These are phyloP conservation scores for Cyclocybe aegerita DNA, from an alignment of 768 basidiomycete species.

Conservation along the genomic window DNA sequence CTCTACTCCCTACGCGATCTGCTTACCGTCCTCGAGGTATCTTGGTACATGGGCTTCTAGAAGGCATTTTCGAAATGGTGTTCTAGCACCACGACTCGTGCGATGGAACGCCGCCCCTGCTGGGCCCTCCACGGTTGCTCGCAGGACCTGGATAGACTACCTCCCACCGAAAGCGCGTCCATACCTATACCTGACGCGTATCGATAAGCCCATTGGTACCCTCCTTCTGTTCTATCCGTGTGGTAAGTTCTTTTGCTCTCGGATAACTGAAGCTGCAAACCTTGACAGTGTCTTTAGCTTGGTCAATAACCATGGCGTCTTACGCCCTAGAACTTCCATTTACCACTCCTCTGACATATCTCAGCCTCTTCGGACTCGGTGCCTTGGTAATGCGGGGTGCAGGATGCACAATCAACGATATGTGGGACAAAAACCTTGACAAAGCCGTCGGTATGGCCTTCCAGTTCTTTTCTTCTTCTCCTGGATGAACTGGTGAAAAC, in stretches of 20 bases:
- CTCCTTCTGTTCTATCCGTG: constrained; percentile 92
- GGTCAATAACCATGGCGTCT: constrained; percentile 97
- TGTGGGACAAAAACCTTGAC: constrained; percentile 96
- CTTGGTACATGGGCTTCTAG: too few relatives aligned
- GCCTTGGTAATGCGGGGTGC: constrained; percentile 97
- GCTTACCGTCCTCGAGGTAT: too few relatives aligned
- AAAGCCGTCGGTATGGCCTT: constrained; percentile 74
- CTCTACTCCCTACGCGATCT: too few relatives aligned
- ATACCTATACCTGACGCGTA: constrained; percentile 82
- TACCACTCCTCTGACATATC: constrained; percentile 69
- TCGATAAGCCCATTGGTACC: constrained; percentile 97
- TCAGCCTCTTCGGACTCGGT: constrained; percentile 83
- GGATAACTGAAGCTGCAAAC: constrained; percentile 1
- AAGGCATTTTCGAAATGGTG: too few relatives aligned
- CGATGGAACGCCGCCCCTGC: constrained; percentile 1
- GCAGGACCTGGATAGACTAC: constrained; percentile 64
- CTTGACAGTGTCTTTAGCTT: constrained; percentile 54
- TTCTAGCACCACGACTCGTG: neutral
- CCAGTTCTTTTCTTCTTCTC: neutral
- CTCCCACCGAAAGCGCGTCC: constrained; percentile 63
- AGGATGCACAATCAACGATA: constrained; percentile 97
- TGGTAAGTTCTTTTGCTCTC: constrained; percentile 48
- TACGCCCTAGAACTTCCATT: constrained; percentile 72
- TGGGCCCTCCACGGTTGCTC: neutral
- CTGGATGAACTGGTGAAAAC: neutral